A percentile compares a stretch with the other conserved stretches of the same genome.
Conservation (phyloP, 495 filamentous ascomycete species). For the Tuber borchii region DNA sequence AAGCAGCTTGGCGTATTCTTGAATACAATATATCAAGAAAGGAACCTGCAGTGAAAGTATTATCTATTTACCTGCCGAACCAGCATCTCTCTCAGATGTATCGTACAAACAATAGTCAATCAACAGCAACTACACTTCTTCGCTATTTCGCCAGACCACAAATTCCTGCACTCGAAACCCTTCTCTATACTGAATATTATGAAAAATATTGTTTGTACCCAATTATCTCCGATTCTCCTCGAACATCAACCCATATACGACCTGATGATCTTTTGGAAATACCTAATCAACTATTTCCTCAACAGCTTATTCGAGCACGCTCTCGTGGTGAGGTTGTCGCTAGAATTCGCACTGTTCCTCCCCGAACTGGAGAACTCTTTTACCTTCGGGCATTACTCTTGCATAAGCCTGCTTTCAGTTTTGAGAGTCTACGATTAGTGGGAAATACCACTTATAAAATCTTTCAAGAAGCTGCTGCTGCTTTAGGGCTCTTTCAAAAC, state of each 20-base stretch:
- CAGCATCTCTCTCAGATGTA: slow-evolving; percentile 17
- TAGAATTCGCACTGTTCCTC: slow-evolving; percentile 13
- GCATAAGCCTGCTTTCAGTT: slow-evolving; percentile 1
- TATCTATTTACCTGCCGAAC: slow-evolving; percentile 17
- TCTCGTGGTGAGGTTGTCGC: neutral
- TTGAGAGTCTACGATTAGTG: slow-evolving; percentile 2
- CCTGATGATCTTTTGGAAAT: slow-evolving; percentile 1
- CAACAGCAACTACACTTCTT: neutral
- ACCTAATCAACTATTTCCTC: neutral
- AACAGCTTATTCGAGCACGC: neutral
- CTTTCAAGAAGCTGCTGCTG: slow-evolving; percentile 24
- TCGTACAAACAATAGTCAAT: slow-evolving; percentile 4
- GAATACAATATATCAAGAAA: slow-evolving; percentile 15
- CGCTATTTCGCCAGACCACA: slow-evolving; percentile 19
- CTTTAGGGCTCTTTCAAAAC: slow-evolving; percentile 20
- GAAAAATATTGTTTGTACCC: slow-evolving; percentile 8
- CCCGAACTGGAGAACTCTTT: slow-evolving; percentile 17
- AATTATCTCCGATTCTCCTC: neutral
- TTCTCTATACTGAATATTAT: slow-evolving; percentile 18
- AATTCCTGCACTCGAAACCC: neutral
- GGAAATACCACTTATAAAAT: neutral
- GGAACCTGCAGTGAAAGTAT: slow-evolving; percentile 4
- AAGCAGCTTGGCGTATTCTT: slow-evolving; percentile 25
- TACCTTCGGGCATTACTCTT: slow-evolving; percentile 13
- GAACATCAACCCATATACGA: neutral